phyloP scores from a whole-genome alignment of 2,329 filamentous ascomycete species.

The Ceratocystis papillata region DNA sequence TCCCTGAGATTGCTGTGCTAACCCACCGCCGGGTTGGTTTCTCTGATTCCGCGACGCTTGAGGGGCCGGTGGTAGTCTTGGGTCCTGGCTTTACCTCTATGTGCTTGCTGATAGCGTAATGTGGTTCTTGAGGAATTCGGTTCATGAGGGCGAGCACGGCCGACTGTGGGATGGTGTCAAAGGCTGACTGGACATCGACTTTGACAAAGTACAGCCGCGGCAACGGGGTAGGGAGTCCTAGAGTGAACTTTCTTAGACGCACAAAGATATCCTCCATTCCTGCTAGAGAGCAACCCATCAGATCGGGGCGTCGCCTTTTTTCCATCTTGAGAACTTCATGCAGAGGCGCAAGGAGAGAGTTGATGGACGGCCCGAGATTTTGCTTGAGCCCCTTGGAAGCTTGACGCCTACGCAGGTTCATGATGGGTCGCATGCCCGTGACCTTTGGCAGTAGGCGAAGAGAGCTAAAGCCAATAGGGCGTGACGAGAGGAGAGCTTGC shows the following conservation, averaged over 20 bases:
- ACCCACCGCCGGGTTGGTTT: constrained; percentile 43
- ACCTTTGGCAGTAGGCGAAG: constrained; percentile 76
- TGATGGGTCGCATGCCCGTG: constrained; percentile 66
- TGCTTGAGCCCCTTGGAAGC: constrained; percentile 27
- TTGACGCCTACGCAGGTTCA: constrained; percentile 65
- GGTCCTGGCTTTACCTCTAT: constrained; percentile 52
- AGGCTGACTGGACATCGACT: constrained; percentile 81
- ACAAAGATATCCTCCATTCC: constrained; percentile 71
- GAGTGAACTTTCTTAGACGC: constrained; percentile 60
- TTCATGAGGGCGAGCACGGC: constrained; percentile 57
- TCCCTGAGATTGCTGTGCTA: constrained; percentile 38
- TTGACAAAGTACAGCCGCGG: constrained; percentile 72
- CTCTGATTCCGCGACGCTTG: constrained; percentile 26
- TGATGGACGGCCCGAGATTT: constrained; percentile 36
- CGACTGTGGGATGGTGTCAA: constrained; percentile 85
- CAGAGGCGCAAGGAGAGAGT: constrained; percentile 53
- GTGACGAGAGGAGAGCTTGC: constrained; percentile 46
- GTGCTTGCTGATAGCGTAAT: constrained; percentile 65
- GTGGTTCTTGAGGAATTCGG: constrained; percentile 44
- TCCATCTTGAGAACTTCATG: constrained; percentile 71
- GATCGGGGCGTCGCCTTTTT: constrained; percentile 45
- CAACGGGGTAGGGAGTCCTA: constrained; percentile 37
- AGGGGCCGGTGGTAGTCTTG: constrained; percentile 25
- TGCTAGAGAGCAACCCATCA: constrained; percentile 68
- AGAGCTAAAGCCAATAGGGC: constrained; percentile 63